Evolutionary conservation across 2,329 filamentous ascomycete genomes (phyloP).

Genomic region (Pseudonectria foliicola): DNA sequence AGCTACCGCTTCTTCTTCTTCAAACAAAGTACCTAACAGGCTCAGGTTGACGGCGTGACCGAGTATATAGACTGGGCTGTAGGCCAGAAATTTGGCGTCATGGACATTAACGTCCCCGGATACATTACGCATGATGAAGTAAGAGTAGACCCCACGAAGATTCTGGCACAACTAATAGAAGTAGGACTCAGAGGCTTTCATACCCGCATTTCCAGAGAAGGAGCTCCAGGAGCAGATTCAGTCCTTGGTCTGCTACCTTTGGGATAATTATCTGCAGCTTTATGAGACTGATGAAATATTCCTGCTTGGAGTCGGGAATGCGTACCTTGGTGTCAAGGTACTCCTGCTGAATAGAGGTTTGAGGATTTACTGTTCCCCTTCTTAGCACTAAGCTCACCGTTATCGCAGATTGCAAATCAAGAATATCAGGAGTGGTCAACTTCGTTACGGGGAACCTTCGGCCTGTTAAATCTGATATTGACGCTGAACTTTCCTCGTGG

Average conservation of each 20-base stretch:
- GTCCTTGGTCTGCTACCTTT: slow-evolving; percentile 77
- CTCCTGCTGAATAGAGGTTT: slow-evolving; percentile 71
- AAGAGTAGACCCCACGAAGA: neutral
- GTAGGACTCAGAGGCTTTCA: slow-evolving; percentile 42
- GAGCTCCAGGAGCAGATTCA: slow-evolving; percentile 54
- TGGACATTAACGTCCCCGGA: slow-evolving; percentile 86
- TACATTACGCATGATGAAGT: slow-evolving; percentile 61
- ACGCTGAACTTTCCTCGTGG: slow-evolving; percentile 68
- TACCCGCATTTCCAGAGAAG: slow-evolving; percentile 37
- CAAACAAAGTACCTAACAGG: slow-evolving; percentile 6
- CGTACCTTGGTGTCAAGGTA: slow-evolving; percentile 76
- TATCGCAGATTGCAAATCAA: slow-evolving; percentile 53
- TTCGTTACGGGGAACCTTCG: slow-evolving; percentile 75
- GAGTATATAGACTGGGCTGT: slow-evolving; percentile 81
- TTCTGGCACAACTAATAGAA: no score
- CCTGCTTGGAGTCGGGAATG: slow-evolving; percentile 82
- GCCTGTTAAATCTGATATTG: slow-evolving; percentile 70
- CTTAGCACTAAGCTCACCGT: slow-evolving; percentile 2
- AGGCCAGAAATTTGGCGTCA: slow-evolving; percentile 69
- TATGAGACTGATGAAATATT: slow-evolving; percentile 68
- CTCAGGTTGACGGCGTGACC: slow-evolving; percentile 70
- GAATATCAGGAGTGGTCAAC: slow-evolving; percentile 66
- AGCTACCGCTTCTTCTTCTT: neutral
- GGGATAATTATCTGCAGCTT: slow-evolving; percentile 93
- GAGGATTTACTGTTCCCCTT: slow-evolving; percentile 2